These are phyloP conservation scores for Orbilia brochopaga DNA, from an alignment of 2,329 filamentous ascomycete species.

Conservation along the genomic window DNA sequence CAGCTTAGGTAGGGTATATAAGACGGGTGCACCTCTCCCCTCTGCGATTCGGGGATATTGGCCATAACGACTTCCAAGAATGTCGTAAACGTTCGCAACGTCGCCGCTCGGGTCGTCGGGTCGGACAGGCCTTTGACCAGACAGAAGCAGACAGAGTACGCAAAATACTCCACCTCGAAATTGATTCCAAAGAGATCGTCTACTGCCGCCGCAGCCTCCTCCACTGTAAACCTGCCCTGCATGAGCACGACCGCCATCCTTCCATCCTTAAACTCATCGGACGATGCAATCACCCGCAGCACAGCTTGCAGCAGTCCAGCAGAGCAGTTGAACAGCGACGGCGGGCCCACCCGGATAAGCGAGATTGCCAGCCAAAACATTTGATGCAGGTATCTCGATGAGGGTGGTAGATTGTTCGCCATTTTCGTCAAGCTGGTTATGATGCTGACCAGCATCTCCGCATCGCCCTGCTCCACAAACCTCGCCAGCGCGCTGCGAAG, in stretches of 20 bases:
- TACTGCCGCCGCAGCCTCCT: slow-evolving; percentile 68
- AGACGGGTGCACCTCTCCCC: slow-evolving; percentile 53
- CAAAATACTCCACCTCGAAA: slow-evolving; percentile 70
- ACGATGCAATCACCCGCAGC: slow-evolving; percentile 68
- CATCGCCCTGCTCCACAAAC: slow-evolving; percentile 69
- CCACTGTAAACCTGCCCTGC: slow-evolving; percentile 67
- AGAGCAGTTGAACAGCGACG: slow-evolving; percentile 69
- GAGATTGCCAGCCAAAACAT: slow-evolving; percentile 74
- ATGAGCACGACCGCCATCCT: slow-evolving; percentile 68
- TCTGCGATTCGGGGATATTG: slow-evolving; percentile 53
- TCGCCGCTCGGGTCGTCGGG: slow-evolving; percentile 66
- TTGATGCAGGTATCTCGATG: slow-evolving; percentile 72
- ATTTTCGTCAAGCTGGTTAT: slow-evolving; percentile 72
- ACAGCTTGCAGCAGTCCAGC: slow-evolving; percentile 71
- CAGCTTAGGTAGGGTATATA: slow-evolving; percentile 65
- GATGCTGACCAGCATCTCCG: slow-evolving; percentile 72
- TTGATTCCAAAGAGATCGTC: slow-evolving; percentile 72
- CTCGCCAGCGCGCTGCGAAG: slow-evolving; percentile 70
- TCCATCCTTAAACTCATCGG: slow-evolving; percentile 66
- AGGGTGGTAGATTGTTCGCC: slow-evolving; percentile 71
- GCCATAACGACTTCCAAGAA: slow-evolving; percentile 65
- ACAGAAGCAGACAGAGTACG: slow-evolving; percentile 70
- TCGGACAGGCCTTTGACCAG: slow-evolving; percentile 70
- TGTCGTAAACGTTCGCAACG: slow-evolving; percentile 68
- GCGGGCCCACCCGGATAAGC: slow-evolving; percentile 69